Base-by-base conservation (phyloP, 768 basidiomycete genomes). In the Kwoniella shandongensis region DNA sequence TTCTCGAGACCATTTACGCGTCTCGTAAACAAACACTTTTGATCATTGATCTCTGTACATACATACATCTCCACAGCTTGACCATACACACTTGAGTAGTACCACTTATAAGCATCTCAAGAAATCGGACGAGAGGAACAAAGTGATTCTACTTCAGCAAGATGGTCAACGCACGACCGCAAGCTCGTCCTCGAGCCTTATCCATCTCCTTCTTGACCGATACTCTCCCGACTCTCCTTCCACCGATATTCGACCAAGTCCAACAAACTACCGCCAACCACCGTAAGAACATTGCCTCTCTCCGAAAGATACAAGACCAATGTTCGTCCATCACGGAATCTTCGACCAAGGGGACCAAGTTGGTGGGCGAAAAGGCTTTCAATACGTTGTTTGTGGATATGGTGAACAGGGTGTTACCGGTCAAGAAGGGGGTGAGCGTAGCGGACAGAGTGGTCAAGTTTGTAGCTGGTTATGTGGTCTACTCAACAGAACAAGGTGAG, bases 401-500 rank as follows among this genome's bases (percentile, higher is more conserved):
- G 78, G 73, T 92, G 3, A 79, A 80, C 39, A 80, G 83, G 49
- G 80, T 86, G 5, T 68, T 94, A 10, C 79, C 82, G 2, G 70
- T 88, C 36, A 96, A 92, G 81, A 94, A 91, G 75, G 92, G 91
- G 7, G 81, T 83, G 1, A 66, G 79, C 0, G 82, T 84, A 12
- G 92, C 85, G 0, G 92, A 96, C 74, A 78, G 87, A 36, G 79
- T 86, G 23, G 79, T 89, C 75, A 91, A 87, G 79, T 96, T 96
- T 72, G 79, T 90, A 2, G 88, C 85, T 2, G 83, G 83, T 12
- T 97, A 91, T 72, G 81, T 87, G 20, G 84, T 80, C 40, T 88
- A 86, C 74, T 77, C 88, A 27, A 86, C 87, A 36, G 84, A 88
- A 69, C 86, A 88, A 78, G 85, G 91, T 89, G 52, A 44, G 82